These are phyloP conservation scores for Oryza australiensis DNA, from an alignment of 176 grass and related monocot species.

Conservation along the genomic window DNA sequence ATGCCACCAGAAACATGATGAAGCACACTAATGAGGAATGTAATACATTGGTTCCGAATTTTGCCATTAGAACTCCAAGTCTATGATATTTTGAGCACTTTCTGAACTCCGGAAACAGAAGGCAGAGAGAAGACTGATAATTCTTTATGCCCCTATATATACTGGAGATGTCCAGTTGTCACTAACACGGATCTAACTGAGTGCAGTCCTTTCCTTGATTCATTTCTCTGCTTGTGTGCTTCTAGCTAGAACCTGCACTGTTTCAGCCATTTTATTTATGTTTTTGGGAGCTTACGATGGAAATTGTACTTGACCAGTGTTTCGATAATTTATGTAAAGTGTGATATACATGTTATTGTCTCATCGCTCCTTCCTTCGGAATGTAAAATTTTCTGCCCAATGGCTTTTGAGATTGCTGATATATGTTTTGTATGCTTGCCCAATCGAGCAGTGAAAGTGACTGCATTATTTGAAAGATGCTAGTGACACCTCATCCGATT, in stretches of 20 bases:
- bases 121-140: not conserved
- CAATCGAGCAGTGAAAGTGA: not conserved
- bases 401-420: not conserved
- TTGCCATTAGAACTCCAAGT: not conserved
- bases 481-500: not conserved
- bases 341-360: not conserved
- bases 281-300: constrained; percentile 7
- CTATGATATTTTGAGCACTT: not conserved
- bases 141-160: constrained; percentile 28
- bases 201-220: not conserved
- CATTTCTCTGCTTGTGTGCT: not conserved
- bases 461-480: not conserved
- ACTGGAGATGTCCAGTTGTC: constrained; percentile 15
- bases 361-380: not conserved
- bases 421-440: not conserved
- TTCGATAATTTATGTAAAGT: constrained; percentile 10
- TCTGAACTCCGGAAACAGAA: constrained; percentile 15
- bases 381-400: not conserved
- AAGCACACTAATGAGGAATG: not conserved
- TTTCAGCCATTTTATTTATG: constrained; percentile 16
- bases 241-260: not conserved
- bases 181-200: constrained; percentile 15
- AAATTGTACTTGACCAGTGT: not conserved
- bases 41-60: constrained; percentile 18
- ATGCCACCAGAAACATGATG: constrained; percentile 50